Percentiles rank a stretch among this genome's conserved stretches.
Evolutionary conservation across 1,139 yeast species (phyloP).

Genomic region (Yamadazyma trypodendri): DNA sequence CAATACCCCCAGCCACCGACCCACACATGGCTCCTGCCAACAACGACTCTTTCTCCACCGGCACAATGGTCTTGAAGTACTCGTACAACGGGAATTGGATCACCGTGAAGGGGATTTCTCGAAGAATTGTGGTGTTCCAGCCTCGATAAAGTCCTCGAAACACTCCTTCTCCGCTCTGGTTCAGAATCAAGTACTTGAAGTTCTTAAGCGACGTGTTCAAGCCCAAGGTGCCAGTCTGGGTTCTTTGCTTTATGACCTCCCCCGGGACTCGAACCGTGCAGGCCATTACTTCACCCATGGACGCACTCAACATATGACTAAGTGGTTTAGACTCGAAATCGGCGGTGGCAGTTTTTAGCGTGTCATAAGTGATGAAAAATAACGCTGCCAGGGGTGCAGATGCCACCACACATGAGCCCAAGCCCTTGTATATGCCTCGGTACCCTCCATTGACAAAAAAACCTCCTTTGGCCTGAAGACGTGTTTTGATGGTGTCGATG

Average conservation of each 20-base stretch:
- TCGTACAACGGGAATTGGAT: constrained; percentile 96
- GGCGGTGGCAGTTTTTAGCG: constrained; percentile 57
- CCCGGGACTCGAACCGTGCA: constrained; percentile 95
- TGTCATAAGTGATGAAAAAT: constrained; percentile 86
- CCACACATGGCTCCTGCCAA: constrained; percentile 92
- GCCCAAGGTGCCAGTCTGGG: constrained; percentile 64
- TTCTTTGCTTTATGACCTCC: constrained; percentile 91
- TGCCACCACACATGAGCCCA: constrained; percentile 92
- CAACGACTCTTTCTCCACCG: constrained; percentile 43
- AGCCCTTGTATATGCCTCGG: constrained; percentile 83
- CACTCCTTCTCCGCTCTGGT: constrained; percentile 72
- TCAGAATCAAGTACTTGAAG: constrained; percentile 54
- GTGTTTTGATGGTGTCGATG: constrained; percentile 88
- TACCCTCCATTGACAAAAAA: constrained; percentile 92
- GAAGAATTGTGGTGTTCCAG: constrained; percentile 84
- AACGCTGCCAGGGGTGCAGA: constrained; percentile 93
- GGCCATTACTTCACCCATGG: constrained; percentile 89
- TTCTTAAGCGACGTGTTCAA: constrained; percentile 64
- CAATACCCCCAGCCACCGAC: constrained; percentile 89
- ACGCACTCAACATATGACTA: constrained; percentile 82
- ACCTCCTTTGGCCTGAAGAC: constrained; percentile 94
- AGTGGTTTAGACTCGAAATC: constrained; percentile 33
- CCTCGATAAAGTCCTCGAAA: constrained; percentile 84
- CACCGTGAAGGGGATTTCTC: constrained; percentile 94
- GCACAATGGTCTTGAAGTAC: constrained; percentile 61